phyloP scores from a whole-genome alignment of 495 filamentous ascomycete species.

The Trichoderma reesei region DNA sequence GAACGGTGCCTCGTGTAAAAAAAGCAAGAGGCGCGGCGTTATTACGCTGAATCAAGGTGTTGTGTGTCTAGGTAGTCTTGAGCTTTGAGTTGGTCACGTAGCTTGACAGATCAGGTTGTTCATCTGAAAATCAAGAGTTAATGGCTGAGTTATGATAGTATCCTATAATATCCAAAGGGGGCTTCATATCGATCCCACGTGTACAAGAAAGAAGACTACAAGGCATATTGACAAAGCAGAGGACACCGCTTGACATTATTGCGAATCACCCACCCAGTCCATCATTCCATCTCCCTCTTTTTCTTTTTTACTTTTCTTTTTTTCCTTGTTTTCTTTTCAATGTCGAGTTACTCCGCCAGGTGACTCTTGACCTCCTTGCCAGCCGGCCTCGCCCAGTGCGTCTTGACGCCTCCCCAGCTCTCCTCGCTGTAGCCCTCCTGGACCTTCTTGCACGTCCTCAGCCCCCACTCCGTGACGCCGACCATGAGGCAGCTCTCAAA shows the following conservation, averaged over 20 bases:
- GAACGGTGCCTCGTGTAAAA: too few species aligned
- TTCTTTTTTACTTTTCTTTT: background rate
- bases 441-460: conserved; percentile 74
- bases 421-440: conserved; percentile 76
- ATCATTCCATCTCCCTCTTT: background rate
- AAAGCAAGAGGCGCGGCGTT: too few species aligned
- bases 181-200: background rate
- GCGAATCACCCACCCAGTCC: too few species aligned
- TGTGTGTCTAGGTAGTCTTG: too few species aligned
- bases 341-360: conserved; percentile 13
- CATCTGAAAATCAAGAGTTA: too few species aligned
- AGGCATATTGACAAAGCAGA: background rate
- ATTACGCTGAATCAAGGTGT: too few species aligned
- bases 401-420: conserved; percentile 72
- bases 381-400: conserved; percentile 61
- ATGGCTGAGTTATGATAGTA: too few species aligned
- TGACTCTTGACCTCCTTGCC: conserved; percentile 19
- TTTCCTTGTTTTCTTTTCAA: background rate
- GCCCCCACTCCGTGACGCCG: conserved; percentile 84
- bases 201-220: background rate
- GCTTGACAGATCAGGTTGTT: too few species aligned
- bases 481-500: conserved; percentile 70
- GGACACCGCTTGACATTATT: too few species aligned
- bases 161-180: background rate
- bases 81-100: too few species aligned